These are phyloP conservation scores for Tulasnella sp. DNA, from an alignment of 768 basidiomycete genomes.

Conservation along the genomic window DNA sequence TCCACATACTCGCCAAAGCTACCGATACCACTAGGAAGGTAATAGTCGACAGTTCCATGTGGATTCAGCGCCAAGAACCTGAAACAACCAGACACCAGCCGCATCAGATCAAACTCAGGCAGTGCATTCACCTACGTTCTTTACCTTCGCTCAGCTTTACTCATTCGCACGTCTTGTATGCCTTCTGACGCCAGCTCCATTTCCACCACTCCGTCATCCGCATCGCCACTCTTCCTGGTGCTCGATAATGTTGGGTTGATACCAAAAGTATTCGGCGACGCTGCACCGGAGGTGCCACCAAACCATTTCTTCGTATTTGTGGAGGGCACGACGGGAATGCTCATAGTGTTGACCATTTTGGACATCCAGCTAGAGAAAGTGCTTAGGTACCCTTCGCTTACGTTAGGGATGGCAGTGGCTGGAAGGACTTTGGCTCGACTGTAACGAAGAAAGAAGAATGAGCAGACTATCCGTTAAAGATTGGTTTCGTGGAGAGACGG, in stretches of 20 bases:
- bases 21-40: slow-evolving; percentile 30
- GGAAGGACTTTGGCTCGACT: slow-evolving; percentile 21
- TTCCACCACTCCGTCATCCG: slow-evolving; percentile 1
- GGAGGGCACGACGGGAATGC: background rate
- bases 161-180: slow-evolving; percentile 17
- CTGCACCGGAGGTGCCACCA: background rate
- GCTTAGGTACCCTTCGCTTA: slow-evolving; percentile 27
- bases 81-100: no score
- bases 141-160: slow-evolving; percentile 22
- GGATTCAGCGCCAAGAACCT: slow-evolving; percentile 36
- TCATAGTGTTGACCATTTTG: slow-evolving; percentile 24
- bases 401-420: slow-evolving; percentile 23
- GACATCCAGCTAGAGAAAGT: slow-evolving; percentile 26
- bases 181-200: slow-evolving; percentile 7
- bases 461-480: no score
- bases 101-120: background rate
- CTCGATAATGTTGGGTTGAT: background rate
- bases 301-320: background rate
- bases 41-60: slow-evolving; percentile 35
- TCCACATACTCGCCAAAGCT: slow-evolving; percentile 28
- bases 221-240: background rate
- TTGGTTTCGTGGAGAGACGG: no score
- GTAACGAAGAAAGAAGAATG: slow-evolving; percentile 18
- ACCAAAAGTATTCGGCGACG: background rate
- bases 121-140: background rate